phyloP scores from a whole-genome alignment of 2,329 filamentous ascomycete species.

The Xylariomycetidae sp. region DNA sequence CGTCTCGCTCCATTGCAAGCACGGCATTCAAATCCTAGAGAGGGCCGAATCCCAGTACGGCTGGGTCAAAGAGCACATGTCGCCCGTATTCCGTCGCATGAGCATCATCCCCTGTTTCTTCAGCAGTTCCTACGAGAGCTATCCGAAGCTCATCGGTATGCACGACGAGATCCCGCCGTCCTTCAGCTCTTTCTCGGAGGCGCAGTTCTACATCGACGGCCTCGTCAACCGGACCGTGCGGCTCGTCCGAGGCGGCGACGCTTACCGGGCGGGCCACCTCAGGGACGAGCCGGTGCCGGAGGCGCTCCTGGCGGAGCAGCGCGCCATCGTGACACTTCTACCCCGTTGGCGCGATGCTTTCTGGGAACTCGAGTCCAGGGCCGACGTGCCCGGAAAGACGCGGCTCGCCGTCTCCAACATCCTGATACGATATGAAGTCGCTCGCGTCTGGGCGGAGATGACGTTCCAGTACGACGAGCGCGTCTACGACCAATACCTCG shows the following conservation, averaged over 20 bases:
- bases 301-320: slow-evolving; percentile 18
- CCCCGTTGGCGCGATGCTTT: slow-evolving; percentile 27
- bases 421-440: slow-evolving; percentile 26
- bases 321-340: slow-evolving; percentile 15
- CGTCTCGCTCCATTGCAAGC: slow-evolving; percentile 32
- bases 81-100: slow-evolving; percentile 34
- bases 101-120: slow-evolving; percentile 37
- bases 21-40: slow-evolving; percentile 34
- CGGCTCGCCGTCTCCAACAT: slow-evolving; percentile 16
- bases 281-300: slow-evolving; percentile 8
- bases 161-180: slow-evolving; percentile 15
- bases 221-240: slow-evolving; percentile 23
- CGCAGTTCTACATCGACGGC: slow-evolving; percentile 26
- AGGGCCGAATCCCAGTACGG: slow-evolving; percentile 18
- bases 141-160: slow-evolving; percentile 20
- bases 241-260: slow-evolving; percentile 25
- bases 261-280: slow-evolving; percentile 19
- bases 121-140: slow-evolving; percentile 12
- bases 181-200: slow-evolving; percentile 20
- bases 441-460: slow-evolving; percentile 29
- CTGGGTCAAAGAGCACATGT: slow-evolving; percentile 28
- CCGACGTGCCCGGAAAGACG: not conserved
- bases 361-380: slow-evolving; percentile 5
- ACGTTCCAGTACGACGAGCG: slow-evolving; percentile 27
- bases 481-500: slow-evolving; percentile 28